Conservation (phyloP, 2,329 filamentous ascomycete species). For the Arthrobotrys pseudoclavata region DNA sequence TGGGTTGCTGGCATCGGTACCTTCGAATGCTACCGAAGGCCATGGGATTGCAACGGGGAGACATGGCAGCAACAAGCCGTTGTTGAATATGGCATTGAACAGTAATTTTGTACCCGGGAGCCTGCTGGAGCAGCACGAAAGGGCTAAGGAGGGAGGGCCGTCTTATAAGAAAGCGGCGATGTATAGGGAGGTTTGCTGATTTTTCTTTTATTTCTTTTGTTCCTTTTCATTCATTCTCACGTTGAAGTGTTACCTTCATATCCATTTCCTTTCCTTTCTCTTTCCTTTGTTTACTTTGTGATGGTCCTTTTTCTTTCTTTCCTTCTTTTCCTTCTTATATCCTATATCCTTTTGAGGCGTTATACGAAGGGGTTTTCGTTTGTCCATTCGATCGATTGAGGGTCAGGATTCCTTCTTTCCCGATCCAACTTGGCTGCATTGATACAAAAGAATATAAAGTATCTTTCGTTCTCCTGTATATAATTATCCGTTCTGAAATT, state of each 20-base stretch:
- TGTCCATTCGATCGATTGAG: neutral
- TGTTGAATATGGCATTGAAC: constrained; percentile 57
- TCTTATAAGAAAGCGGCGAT: constrained; percentile 44
- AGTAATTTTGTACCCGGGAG: constrained; percentile 52
- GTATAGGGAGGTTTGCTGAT: constrained; percentile 38
- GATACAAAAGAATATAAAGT: constrained; percentile 3
- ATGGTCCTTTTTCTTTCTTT: neutral
- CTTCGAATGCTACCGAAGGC: constrained; percentile 13
- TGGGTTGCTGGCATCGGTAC: constrained; percentile 54
- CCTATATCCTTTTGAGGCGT: constrained; percentile 21
- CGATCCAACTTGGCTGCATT: neutral
- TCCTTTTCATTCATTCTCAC: constrained; percentile 9
- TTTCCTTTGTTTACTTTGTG: constrained; percentile 1
- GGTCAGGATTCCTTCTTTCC: neutral
- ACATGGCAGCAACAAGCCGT: constrained; percentile 38
- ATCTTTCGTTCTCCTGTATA: constrained; percentile 6
- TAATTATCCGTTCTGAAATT: neutral
- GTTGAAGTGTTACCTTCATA: constrained; percentile 15
- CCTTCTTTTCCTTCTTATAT: constrained; percentile 37
- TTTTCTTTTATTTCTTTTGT: constrained; percentile 4
- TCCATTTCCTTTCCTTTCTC: neutral
- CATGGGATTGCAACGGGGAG: constrained; percentile 52
- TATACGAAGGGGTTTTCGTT: constrained; percentile 6
- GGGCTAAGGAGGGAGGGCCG: constrained; percentile 46
- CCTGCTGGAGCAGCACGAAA: constrained; percentile 58